Evolutionary conservation across 768 basidiomycete species (phyloP).

Genomic region (Dendrothele bispora): DNA sequence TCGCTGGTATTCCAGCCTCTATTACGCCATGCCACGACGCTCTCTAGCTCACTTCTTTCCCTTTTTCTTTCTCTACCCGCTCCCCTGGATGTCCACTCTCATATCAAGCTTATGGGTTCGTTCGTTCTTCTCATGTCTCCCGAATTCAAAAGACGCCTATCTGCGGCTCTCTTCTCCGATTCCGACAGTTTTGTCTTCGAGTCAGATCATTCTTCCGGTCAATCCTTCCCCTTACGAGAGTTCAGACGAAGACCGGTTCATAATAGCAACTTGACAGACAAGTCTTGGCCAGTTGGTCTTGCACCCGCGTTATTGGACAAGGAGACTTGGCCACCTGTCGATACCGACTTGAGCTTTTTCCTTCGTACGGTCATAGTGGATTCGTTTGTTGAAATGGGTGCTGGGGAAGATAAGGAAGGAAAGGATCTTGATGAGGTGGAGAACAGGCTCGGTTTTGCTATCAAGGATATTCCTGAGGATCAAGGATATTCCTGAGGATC

Average conservation of each 20-base stretch:
- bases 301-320: conserved; percentile 71
- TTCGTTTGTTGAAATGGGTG: conserved; percentile 52
- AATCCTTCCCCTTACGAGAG: too few species aligned
- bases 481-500: conserved; percentile 66
- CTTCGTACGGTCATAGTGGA: conserved; percentile 85
- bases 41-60: conserved; percentile 67
- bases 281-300: conserved; percentile 69
- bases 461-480: conserved; percentile 70
- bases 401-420: conserved; percentile 31
- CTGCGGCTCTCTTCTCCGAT: conserved; percentile 77
- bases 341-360: conserved; percentile 80
- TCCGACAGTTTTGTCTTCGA: conserved; percentile 42
- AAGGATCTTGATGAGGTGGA: conserved; percentile 61
- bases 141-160: conserved; percentile 70
- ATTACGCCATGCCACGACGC: conserved; percentile 54
- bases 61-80: conserved; percentile 64
- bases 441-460: conserved; percentile 80
- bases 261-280: conserved; percentile 22
- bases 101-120: conserved; percentile 68
- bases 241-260: conserved; percentile 29
- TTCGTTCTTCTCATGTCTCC: conserved; percentile 75
- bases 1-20: conserved; percentile 64
- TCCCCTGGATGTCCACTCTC: conserved; percentile 66
- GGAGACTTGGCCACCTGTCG: conserved; percentile 85
- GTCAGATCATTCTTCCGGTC: conserved; percentile 8